Evolutionary conservation across 1,284 basidiomycete species (phyloP), one percentile per base, ranked within the genome.

Genomic region (Cryptococcus sp.): DNA sequence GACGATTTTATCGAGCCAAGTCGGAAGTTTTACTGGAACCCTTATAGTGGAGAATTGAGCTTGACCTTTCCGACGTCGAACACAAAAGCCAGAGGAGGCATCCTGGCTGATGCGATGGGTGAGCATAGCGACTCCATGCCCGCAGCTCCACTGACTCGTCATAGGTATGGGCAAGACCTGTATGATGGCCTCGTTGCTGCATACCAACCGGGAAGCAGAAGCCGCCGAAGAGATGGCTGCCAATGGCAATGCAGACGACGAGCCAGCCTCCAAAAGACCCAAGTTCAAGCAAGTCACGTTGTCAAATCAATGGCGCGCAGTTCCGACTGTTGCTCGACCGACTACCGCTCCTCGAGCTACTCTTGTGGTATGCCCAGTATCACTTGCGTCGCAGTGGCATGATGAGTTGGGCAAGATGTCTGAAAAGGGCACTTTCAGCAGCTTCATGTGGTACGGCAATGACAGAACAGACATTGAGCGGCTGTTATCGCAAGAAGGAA

Each of bases 141-240:
- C 48, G 6, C 10, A 41, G 23, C 20, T 22, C 35, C 51, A 61
- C 20, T 58, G 19, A 20, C 41, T 47, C 11, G 25, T 27, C 89
- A 85, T 88, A 91, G 91, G 94, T 10, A 91, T 98, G 86, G 95
- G 95, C 4, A 99, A 99, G 80, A 97, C 95, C 5, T 78, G 76
- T 70, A 95, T 96, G 92, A 81, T 97, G 52, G 90, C 93, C 1
- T 87, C 92, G 13, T 84, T 98, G 41, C 89, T 98, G 25, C 93
- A 96, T 67, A 87, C 86, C 13, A 91, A 89, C 62, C 83, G 83
- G 42, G 82, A 82, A 54, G 70, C 72, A n/a, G 74, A 78, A 22
- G 82, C 84, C 42, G 71, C 79, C 25, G 45, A 47, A 3, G 48
- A 55, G 0, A 72, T 76, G 1, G 50, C 65, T 22, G 50, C 25